Evolutionary conservation across 1,139 yeast genomes (phyloP).

Genomic region (Pichia sp.): DNA sequence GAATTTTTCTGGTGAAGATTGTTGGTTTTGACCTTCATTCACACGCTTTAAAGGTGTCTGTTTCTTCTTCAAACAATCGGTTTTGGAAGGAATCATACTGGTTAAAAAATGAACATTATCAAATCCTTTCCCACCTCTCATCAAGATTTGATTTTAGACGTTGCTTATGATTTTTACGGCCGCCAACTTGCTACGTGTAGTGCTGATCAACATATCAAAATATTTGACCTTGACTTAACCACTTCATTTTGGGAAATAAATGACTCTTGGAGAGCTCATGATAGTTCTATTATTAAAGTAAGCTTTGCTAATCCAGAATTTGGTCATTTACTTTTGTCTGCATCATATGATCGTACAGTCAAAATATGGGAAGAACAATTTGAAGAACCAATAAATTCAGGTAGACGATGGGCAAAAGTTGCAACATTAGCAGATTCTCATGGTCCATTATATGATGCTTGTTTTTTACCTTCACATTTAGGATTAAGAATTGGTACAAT

Average conservation of each 20-base stretch:
- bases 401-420: slow-evolving; percentile 73
- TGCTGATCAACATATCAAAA: slow-evolving; percentile 85
- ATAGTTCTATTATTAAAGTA: slow-evolving; percentile 72
- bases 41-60: neutral
- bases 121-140: slow-evolving; percentile 82
- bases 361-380: slow-evolving; percentile 88
- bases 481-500: slow-evolving; percentile 83
- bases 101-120: slow-evolving; percentile 4
- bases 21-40: neutral
- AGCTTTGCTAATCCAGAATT: slow-evolving; percentile 95
- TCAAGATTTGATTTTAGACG: slow-evolving; percentile 84
- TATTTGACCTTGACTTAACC: slow-evolving; percentile 61
- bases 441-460: slow-evolving; percentile 86
- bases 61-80: neutral
- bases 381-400: slow-evolving; percentile 67
- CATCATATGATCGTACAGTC: slow-evolving; percentile 84
- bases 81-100: neutral
- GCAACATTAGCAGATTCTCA: slow-evolving; percentile 76
- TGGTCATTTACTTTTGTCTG: slow-evolving; percentile 79
- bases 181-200: slow-evolving; percentile 86
- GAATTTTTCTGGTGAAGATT: neutral
- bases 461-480: slow-evolving; percentile 80
- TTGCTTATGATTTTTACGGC: slow-evolving; percentile 86
- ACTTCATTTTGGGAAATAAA: slow-evolving; percentile 64
- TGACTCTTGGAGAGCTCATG: slow-evolving; percentile 95